phyloP scores from a whole-genome alignment of 164 flowering plant species.

The Liriodendron chinense region DNA sequence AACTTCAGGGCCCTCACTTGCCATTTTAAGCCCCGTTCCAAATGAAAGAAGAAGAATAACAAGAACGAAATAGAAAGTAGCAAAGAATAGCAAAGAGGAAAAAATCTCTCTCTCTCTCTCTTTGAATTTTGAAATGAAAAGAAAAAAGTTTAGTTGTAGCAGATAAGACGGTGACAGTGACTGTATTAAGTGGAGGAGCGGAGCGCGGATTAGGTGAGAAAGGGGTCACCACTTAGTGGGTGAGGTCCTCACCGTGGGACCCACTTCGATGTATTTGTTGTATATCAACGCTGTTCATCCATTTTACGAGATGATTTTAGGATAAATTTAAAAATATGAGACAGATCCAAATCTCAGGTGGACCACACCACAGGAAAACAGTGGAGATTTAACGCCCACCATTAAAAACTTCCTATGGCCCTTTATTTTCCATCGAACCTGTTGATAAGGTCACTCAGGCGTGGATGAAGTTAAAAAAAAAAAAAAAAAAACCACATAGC shows the following conservation, averaged over 20 bases:
- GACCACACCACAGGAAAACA: too few species aligned
- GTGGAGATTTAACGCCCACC: background rate
- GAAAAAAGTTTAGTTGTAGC: background rate
- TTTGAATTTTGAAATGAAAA: background rate
- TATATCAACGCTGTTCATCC: too few species aligned
- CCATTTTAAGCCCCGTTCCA: slow-evolving; percentile 39
- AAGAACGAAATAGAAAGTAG: background rate
- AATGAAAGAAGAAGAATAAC: background rate
- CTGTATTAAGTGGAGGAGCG: background rate
- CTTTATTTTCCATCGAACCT: background rate
- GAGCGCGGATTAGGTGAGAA: too few species aligned
- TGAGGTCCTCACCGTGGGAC: too few species aligned
- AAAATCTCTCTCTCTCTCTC: background rate
- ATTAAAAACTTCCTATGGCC: background rate
- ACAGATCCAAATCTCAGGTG: too few species aligned
- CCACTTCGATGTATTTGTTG: too few species aligned
- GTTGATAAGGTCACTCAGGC: too few species aligned
- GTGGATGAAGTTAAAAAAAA: background rate
- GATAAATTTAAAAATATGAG: too few species aligned
- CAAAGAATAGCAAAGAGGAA: background rate
- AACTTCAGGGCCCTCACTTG: slow-evolving; percentile 29
- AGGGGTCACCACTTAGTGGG: too few species aligned
- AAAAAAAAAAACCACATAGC: background rate
- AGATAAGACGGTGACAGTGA: background rate
- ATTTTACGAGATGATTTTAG: too few species aligned